These are phyloP conservation scores for Nicotiana undulata DNA, from an alignment of 257 asterid species.

Conservation along the genomic window DNA sequence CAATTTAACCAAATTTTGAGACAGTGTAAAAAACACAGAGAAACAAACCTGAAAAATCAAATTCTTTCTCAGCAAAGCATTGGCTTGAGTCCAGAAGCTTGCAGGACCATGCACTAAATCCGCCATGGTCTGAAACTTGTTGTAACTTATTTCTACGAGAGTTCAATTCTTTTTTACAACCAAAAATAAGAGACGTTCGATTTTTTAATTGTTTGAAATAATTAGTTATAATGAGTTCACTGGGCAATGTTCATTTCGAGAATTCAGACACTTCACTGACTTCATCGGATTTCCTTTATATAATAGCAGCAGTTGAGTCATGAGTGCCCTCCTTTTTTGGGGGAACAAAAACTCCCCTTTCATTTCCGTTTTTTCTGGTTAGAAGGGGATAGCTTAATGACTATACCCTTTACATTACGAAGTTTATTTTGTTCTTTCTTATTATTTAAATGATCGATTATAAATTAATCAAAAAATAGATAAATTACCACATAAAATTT, in stretches of 20 bases:
- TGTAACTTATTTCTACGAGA: not conserved
- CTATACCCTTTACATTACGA: too few relatives aligned
- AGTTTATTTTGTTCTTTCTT: too few relatives aligned
- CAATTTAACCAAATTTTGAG: not conserved
- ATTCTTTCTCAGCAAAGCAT: conserved; percentile 86
- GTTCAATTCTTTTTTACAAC: not conserved
- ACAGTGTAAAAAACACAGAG: not conserved
- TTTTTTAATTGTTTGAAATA: too few relatives aligned
- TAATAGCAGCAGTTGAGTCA: not conserved
- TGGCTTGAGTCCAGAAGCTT: conserved; percentile 78
- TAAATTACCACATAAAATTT: too few relatives aligned
- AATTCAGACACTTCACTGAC: not conserved
- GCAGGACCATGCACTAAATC: conserved; percentile 44
- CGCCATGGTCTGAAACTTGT: conserved; percentile 20
- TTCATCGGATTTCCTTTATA: not conserved
- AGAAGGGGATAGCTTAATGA: not conserved
- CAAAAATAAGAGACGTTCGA: too few relatives aligned
- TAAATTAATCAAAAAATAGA: too few relatives aligned
- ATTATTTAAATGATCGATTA: too few relatives aligned
- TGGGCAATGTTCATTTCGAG: not conserved
- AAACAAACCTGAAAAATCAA: conserved; percentile 63
- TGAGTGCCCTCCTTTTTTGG: not conserved
- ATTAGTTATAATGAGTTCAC: not conserved
- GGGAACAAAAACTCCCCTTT: conserved; percentile 17
- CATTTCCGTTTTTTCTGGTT: not conserved